Percentiles rank a stretch among this genome's conserved stretches.
Conservation (phyloP, 768 basidiomycete genomes). For the Russula emetica region DNA sequence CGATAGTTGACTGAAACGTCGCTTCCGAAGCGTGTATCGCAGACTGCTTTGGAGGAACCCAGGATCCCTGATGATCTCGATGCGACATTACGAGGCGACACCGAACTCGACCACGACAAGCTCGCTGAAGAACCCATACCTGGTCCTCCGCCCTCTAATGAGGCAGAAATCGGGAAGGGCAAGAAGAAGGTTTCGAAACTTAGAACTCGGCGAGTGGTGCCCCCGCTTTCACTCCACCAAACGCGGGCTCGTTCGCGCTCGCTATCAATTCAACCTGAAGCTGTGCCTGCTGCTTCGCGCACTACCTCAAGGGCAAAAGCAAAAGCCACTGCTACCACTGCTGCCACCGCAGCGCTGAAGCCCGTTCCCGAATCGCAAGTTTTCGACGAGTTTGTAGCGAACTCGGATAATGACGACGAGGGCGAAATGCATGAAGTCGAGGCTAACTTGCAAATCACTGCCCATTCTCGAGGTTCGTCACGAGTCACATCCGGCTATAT, state of each 20-base stretch:
- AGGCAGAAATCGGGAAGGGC: neutral
- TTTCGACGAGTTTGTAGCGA: conserved; percentile 8
- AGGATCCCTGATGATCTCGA: neutral
- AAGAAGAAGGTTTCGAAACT: neutral
- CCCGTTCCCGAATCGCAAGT: conserved; percentile 1
- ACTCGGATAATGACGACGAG: conserved; percentile 17
- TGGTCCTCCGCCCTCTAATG: neutral
- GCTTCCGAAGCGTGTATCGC: neutral
- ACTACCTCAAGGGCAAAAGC: neutral
- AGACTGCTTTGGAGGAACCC: neutral
- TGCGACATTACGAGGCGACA: neutral
- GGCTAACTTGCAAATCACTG: conserved; percentile 1
- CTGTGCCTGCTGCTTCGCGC: neutral
- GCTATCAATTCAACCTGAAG: neutral
- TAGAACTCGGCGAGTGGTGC: neutral
- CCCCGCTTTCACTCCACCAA: conserved; percentile 1
- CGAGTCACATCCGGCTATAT: neutral
- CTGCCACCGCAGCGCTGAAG: neutral
- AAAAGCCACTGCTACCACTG: neutral
- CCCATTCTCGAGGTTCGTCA: neutral
- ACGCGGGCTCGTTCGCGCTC: conserved; percentile 7
- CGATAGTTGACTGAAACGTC: neutral
- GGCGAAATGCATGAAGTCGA: conserved; percentile 20
- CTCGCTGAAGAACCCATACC: neutral
- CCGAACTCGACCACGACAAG: neutral